Conservation (phyloP, 1,284 basidiomycete species). For the Exobasidium cylindrosporum region DNA sequence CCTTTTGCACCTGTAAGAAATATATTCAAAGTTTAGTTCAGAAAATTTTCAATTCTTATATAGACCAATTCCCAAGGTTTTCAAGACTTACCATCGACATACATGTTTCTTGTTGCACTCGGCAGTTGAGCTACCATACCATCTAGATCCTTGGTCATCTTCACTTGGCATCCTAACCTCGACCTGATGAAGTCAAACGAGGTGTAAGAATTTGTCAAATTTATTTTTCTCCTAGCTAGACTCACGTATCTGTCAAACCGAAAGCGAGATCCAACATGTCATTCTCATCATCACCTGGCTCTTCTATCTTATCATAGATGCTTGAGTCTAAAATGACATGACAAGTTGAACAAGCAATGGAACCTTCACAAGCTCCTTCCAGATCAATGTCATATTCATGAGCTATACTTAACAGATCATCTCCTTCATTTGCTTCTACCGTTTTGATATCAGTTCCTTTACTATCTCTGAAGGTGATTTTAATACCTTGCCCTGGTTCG, state of each 20-base stretch:
- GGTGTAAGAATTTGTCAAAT: too few species aligned
- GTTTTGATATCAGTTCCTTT: slow-evolving; percentile 80
- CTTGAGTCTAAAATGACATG: slow-evolving; percentile 84
- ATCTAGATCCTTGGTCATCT: slow-evolving; percentile 75
- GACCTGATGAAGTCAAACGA: slow-evolving; percentile 57
- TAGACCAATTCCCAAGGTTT: too few species aligned
- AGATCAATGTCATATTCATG: slow-evolving; percentile 96
- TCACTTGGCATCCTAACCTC: slow-evolving; percentile 72
- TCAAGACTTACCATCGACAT: slow-evolving; percentile 69
- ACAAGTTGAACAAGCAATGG: slow-evolving; percentile 95
- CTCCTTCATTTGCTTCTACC: slow-evolving; percentile 87
- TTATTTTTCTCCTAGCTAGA: too few species aligned
- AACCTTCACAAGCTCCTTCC: slow-evolving; percentile 88
- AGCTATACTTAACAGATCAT: slow-evolving; percentile 83
- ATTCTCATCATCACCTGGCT: slow-evolving; percentile 92
- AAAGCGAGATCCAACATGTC: slow-evolving; percentile 95
- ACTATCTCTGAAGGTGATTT: slow-evolving; percentile 81
- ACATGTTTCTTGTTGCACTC: slow-evolving; percentile 93
- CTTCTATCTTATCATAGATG: slow-evolving; percentile 78
- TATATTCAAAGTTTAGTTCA: too few species aligned
- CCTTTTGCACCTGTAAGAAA: slow-evolving; percentile 5
- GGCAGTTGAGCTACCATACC: slow-evolving; percentile 84
- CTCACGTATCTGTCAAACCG: slow-evolving; percentile 87
- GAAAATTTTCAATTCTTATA: too few species aligned
- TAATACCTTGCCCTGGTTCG: slow-evolving; percentile 62